Conservation (phyloP, 345 rosid genomes). For the Corymbia maculata region DNA sequence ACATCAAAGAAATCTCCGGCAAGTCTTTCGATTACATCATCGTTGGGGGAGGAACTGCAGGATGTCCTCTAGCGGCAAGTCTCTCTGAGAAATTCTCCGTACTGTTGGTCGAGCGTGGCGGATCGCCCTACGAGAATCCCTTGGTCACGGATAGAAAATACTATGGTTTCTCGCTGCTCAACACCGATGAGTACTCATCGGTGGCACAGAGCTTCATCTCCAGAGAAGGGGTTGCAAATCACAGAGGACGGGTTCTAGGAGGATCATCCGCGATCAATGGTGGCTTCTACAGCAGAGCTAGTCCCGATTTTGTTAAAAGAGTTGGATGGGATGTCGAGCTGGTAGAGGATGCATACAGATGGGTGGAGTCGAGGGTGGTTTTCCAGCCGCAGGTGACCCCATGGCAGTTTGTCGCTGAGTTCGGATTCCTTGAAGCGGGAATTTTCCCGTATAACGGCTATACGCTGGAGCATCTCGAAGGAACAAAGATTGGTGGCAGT, state of each 20-base stretch:
- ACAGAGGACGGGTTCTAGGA: constrained; percentile 60
- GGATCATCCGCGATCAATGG: constrained; percentile 71
- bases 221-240: constrained; percentile 35
- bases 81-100: constrained; percentile 53
- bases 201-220: constrained; percentile 55
- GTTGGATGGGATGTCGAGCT: constrained; percentile 51
- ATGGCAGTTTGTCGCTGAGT: constrained; percentile 55
- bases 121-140: constrained; percentile 58
- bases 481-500: constrained; percentile 73
- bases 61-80: constrained; percentile 66
- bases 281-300: constrained; percentile 69
- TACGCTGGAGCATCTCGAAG: constrained; percentile 53
- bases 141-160: constrained; percentile 20
- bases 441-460: constrained; percentile 56
- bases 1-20: constrained; percentile 42
- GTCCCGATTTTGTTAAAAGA: constrained; percentile 30
- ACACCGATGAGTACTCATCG: constrained; percentile 47
- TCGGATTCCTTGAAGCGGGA: constrained; percentile 71
- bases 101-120: constrained; percentile 54
- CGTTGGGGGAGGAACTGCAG: constrained; percentile 66
- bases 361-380: constrained; percentile 71
- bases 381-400: constrained; percentile 46
- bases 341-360: constrained; percentile 50
- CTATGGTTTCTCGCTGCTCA: constrained; percentile 43
- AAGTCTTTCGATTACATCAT: constrained; percentile 65